Base-by-base conservation (phyloP, 1,284 basidiomycete genomes). In the Rhodofomes roseus region DNA sequence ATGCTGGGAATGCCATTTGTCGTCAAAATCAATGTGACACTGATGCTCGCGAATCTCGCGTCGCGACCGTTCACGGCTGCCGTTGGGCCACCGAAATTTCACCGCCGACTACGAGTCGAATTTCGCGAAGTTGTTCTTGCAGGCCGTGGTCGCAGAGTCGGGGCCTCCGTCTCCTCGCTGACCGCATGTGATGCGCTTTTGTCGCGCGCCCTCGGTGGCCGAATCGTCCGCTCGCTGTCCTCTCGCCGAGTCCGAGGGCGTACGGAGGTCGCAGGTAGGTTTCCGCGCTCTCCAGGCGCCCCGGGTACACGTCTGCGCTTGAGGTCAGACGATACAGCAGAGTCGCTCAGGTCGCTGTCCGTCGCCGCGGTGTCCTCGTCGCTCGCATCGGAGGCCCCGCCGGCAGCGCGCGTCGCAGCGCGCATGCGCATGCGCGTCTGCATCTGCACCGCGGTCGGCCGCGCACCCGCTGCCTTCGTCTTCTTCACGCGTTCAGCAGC, bases 281-380 rank as follows among this genome's bases (percentile, higher is more conserved):
- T 4, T 44, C 23, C 43, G 43, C 65, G 66, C 1, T 59, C 55
- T 1, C 56, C 56, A 2, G 56, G 61, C 16, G 53, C 56, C 2
- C 39, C 61, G 12, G 50, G 40, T 2, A 63, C 58, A 20, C 61
- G 60, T 39, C 61, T 60, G 25, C 62, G 51, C 59, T 65, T 66
- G 11, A 34, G 7, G 36, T 51, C 64, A 16, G 50, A 25, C 29
- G 59, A 25, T 12, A 40, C 59, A 2, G 23, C 55, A 18, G 39
- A 54, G 41, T 55, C 56, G 22, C 44, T 58, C 22, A 27, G 37
- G 29, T 58, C 60, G 54, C 54, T 56, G 27, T 53, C 56, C 18
- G 46, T 44, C 29, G 18, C 57, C 27, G 22, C 55, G 16, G 51
- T 36, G 20, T 43, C 50, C 37, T 27, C 39, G 25, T 31, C 46